Evolutionary conservation across 805 yeast genomes (phyloP), one percentile per base, ranked within the genome.

Genomic region (Tetrapisispora iriomotensis): DNA sequence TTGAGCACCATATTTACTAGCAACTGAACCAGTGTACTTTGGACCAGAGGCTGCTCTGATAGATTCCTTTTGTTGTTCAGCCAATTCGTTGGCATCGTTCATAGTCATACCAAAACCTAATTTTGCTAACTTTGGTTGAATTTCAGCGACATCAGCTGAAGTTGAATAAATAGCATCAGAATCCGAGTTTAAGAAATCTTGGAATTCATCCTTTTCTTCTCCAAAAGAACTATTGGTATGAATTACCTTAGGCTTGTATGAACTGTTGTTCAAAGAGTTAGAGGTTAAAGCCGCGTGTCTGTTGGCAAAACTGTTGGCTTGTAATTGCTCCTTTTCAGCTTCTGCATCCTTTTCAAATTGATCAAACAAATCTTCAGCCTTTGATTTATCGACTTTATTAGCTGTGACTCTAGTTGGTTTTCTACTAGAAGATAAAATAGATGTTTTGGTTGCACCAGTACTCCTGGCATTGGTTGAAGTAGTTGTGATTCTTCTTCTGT

Each of bases 81-180:
- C 66, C 34, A 70, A 55, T 37, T 65, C 62, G n/a, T 64, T 62
- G 30, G 82, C 78, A 42, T 70, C 70, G 23, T 82, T 78, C 37
- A 68, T 73, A 6, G 77, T 74, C 94, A 86, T 88, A 50, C 96
- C 96, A 54, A 87, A 87, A 0, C 96, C 95, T 45, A 87, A 68
- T 56, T 74, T 81, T 44, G 92, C 92, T 58, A 84, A 79, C 45
- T 77, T 69, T 46, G 81, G 87, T 8, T 84, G 72, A 24, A 47
- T 70, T 32, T 54, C 49, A 24, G 56, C 56, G 2, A 55, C 51
- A 8, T 8, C 21, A 34, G 40, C 42, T 33, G 41, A 29, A 37
- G 37, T 28, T 8, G 23, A 38, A 33, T 36, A 39, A 30, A 34
- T 36, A 15, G 43, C 44, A n/a, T 29, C 34, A 15, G 36, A 35